Percentiles rank a stretch among this genome's conserved stretches.
Evolutionary conservation across 768 basidiomycete genomes (phyloP).

Genomic region (Rhizopogon salebrosus): DNA sequence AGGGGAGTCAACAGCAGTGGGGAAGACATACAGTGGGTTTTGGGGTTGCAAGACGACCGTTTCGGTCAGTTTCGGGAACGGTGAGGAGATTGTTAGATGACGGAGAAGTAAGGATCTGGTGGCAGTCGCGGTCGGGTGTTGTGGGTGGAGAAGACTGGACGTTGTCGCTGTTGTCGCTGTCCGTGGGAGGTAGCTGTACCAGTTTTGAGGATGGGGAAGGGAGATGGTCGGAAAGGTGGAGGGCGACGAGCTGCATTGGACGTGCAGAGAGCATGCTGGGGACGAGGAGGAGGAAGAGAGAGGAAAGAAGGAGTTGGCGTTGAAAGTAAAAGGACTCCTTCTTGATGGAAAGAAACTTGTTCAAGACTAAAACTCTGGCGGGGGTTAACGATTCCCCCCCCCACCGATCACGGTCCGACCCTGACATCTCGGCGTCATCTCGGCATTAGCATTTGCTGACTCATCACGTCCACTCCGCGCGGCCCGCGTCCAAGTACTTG

Average conservation of each 20-base stretch:
- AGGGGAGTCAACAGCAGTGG: constrained; percentile 1
- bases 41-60: constrained; percentile 2
- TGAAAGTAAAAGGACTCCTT: not conserved
- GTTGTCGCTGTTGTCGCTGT: not conserved
- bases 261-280: constrained; percentile 32
- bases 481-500: not conserved
- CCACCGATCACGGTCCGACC: constrained; percentile 6
- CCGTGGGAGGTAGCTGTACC: not conserved
- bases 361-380: not conserved
- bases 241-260: constrained; percentile 29
- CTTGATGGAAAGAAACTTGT: not conserved
- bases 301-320: not conserved
- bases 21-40: not conserved
- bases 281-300: constrained; percentile 7
- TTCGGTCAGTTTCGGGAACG: constrained; percentile 6
- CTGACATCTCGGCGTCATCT: not conserved
- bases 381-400: no score
- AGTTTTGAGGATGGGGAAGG: not conserved
- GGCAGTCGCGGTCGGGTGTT: not conserved
- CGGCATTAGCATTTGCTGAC: not conserved
- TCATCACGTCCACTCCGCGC: not conserved
- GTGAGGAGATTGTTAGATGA: not conserved
- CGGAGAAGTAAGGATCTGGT: not conserved
- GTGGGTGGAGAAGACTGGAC: not conserved
- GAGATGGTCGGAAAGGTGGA: not conserved